Conservation (phyloP, 1,139 yeast species). For the Yamadazyma kanchanaburiensis region DNA sequence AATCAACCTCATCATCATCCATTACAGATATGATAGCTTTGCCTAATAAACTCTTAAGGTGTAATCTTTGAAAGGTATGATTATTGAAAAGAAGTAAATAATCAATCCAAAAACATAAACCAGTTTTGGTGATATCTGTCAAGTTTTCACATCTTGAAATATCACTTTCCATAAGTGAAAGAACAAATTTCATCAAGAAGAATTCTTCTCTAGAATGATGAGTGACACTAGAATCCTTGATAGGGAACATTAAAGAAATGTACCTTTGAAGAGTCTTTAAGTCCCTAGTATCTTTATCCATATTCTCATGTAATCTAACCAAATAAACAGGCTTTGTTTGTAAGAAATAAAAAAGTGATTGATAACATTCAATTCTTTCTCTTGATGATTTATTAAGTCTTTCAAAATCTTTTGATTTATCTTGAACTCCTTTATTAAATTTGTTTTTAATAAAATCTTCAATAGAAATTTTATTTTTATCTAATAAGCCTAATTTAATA, state of each 20-base stretch:
- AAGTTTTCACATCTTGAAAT: slow-evolving; percentile 25
- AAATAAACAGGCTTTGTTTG: slow-evolving; percentile 85
- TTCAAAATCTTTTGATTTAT: slow-evolving; percentile 23
- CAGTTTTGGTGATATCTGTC: slow-evolving; percentile 35
- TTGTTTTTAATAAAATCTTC: slow-evolving; percentile 68
- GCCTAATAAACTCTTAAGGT: slow-evolving; percentile 52
- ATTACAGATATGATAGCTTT: slow-evolving; percentile 46
- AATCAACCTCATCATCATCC: slow-evolving; percentile 55
- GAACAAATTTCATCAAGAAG: slow-evolving; percentile 60
- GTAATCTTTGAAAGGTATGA: slow-evolving; percentile 56
- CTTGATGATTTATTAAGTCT: slow-evolving; percentile 34
- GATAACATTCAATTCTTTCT: slow-evolving; percentile 59
- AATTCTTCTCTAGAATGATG: slow-evolving; percentile 68
- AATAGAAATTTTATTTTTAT: slow-evolving; percentile 73
- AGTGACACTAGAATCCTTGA: slow-evolving; percentile 25
- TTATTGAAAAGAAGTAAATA: slow-evolving; percentile 56
- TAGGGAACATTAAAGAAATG: slow-evolving; percentile 49
- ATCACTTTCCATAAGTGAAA: slow-evolving; percentile 49
- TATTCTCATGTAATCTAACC: slow-evolving; percentile 43
- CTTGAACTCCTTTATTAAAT: slow-evolving; percentile 22
- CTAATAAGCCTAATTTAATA: slow-evolving; percentile 71
- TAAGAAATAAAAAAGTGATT: slow-evolving; percentile 72
- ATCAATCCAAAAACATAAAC: slow-evolving; percentile 43
- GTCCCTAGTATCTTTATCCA: slow-evolving; percentile 19
- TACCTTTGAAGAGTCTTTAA: slow-evolving; percentile 40